A percentile compares a stretch with the other conserved stretches of the same genome.
Evolutionary conservation across 2,329 filamentous ascomycete genomes (phyloP).

Genomic region (Colletotrichum eleusines): DNA sequence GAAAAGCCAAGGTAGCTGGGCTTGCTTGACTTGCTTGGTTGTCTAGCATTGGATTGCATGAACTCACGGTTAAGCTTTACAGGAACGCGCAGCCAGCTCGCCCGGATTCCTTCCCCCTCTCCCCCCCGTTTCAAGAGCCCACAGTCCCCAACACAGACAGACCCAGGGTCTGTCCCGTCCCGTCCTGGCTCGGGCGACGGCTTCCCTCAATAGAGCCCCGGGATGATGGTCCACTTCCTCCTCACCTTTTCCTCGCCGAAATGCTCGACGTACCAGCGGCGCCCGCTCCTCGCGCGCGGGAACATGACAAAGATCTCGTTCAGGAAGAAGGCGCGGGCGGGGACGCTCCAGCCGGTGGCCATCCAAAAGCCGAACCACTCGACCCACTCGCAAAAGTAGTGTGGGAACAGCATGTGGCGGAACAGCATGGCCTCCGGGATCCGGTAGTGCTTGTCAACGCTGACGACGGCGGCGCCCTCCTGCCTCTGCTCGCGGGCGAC

Average conservation of each 20-base stretch:
- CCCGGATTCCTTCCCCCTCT: not conserved
- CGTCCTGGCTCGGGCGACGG: not conserved
- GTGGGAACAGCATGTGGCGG: conserved; percentile 84
- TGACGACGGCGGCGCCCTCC: conserved; percentile 45
- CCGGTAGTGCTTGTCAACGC: conserved; percentile 85
- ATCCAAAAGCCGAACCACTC: conserved; percentile 95
- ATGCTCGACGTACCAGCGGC: conserved; percentile 86
- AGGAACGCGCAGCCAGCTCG: not conserved
- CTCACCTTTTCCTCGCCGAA: conserved; percentile 89
- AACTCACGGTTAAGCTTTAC: not conserved
- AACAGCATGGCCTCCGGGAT: conserved; percentile 89
- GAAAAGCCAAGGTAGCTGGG: too few species aligned
- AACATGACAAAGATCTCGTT: conserved; percentile 94
- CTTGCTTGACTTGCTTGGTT: too few species aligned
- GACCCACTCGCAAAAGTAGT: conserved; percentile 97
- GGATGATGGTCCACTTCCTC: conserved; percentile 78
- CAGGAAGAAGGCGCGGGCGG: conserved; percentile 83
- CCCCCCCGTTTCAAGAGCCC: too few species aligned
- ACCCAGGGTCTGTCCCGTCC: not conserved
- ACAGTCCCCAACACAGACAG: not conserved
- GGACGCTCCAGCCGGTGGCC: conserved; percentile 76
- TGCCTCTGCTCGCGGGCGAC: conserved; percentile 56
- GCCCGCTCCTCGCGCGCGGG: conserved; percentile 84
- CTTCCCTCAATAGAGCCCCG: conserved; percentile 57
- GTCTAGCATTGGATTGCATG: too few species aligned